phyloP scores from a whole-genome alignment of 352 stramenopile species.

The Pythium vanterpoolii region DNA sequence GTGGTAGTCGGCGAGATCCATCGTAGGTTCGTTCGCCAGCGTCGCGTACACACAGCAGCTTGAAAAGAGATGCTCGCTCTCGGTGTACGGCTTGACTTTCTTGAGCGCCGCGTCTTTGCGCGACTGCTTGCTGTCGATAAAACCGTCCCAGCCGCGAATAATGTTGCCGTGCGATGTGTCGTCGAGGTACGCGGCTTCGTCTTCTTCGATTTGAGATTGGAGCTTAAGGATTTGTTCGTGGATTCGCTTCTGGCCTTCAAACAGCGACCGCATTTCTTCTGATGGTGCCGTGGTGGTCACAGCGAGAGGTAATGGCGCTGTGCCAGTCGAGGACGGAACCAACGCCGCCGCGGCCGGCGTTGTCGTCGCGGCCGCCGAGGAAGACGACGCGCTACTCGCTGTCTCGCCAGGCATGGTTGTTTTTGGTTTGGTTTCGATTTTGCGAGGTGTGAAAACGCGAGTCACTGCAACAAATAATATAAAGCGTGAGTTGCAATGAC shows the following conservation, averaged over 20 bases:
- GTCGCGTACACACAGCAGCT: constrained; percentile 63
- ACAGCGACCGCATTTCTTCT: constrained; percentile 68
- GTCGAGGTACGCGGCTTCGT: constrained; percentile 75
- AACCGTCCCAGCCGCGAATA: constrained; percentile 84
- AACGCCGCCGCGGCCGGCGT: not conserved
- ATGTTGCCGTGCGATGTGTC: constrained; percentile 87
- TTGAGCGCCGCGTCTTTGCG: constrained; percentile 74
- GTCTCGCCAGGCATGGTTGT: not conserved
- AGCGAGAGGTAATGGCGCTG: constrained; percentile 2
- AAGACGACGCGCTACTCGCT: not conserved
- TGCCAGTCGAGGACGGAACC: not conserved
- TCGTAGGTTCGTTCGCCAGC: constrained; percentile 45
- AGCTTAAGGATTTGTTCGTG: constrained; percentile 70
- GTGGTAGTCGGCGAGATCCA: constrained; percentile 52
- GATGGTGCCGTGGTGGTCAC: constrained; percentile 32
- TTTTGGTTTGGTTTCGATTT: not conserved
- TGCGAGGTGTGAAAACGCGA: not conserved
- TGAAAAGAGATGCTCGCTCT: constrained; percentile 79
- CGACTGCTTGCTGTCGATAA: constrained; percentile 76
- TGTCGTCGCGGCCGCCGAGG: not conserved
- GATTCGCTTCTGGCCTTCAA: constrained; percentile 63
- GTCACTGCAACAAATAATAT: not conserved
- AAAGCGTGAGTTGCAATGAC: not conserved
- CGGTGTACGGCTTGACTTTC: constrained; percentile 78
- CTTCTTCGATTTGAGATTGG: constrained; percentile 75